Conservation (phyloP, 164 flowering plant genomes). For the Vitis vinifera region ASM3070453v1 NC_081811.1:14817501-14818000, state of each 20-base stretch:
- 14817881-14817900: not conserved
- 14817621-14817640: conserved; percentile 51
- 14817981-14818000: too few relatives aligned
- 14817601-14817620: conserved; percentile 43
- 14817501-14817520: conserved; percentile 80
- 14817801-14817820: conserved; percentile 40
- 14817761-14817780: conserved; percentile 59
- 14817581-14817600: conserved; percentile 53
- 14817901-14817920: not conserved
- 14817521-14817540: conserved; percentile 67
- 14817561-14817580: conserved; percentile 57
- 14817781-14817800: conserved; percentile 70
- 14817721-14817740: not conserved
- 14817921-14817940: not conserved
- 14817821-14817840: conserved; percentile 80
- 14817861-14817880: not conserved
- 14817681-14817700: not conserved
- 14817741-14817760: conserved; percentile 63
- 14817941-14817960: too few relatives aligned
- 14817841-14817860: not conserved
- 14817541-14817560: conserved; percentile 72
- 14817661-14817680: not conserved
- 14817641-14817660: not conserved
- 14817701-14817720: not conserved
- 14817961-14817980: too few relatives aligned